Evolutionary conservation across 1,284 basidiomycete species (phyloP).

Genomic region (Mixia osmundae): DNA sequence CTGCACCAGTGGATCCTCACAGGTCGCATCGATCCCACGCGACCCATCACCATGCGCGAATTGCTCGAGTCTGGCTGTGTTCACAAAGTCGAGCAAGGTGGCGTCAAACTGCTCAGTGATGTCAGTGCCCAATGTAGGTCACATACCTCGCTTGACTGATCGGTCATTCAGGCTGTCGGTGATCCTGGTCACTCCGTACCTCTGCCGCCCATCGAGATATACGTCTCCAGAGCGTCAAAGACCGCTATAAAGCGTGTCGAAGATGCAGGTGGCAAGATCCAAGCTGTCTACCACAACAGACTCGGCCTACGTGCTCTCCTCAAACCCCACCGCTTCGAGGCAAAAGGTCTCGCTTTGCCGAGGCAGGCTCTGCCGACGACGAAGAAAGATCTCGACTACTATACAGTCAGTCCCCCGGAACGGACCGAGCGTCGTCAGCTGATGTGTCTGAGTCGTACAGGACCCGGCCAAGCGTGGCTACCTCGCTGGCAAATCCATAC

Average conservation of each 20-base stretch:
- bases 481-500: too few relatives aligned
- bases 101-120: conserved; percentile 72
- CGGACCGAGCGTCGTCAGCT: too few relatives aligned
- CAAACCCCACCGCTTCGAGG: conserved; percentile 12
- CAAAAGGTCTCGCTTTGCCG: conserved; percentile 7
- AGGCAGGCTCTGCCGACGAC: conserved; percentile 7
- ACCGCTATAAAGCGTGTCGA: conserved; percentile 69
- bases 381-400: conserved; percentile 9
- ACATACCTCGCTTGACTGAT: background rate
- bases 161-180: conserved; percentile 1
- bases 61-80: conserved; percentile 64
- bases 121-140: conserved; percentile 26
- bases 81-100: conserved; percentile 55
- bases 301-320: conserved; percentile 34
- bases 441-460: too few relatives aligned
- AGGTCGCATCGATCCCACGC: conserved; percentile 48
- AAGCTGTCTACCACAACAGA: conserved; percentile 79
- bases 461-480: too few relatives aligned
- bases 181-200: background rate
- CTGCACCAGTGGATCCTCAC: conserved; percentile 78
- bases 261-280: conserved; percentile 51
- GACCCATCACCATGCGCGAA: conserved; percentile 71
- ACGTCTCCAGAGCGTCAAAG: conserved; percentile 63
- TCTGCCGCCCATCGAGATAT: conserved; percentile 36
- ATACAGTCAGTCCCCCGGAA: too few relatives aligned